Conservation (phyloP, 371 early-diverging fungal genomes). For the Mucor mucedo region DNA sequence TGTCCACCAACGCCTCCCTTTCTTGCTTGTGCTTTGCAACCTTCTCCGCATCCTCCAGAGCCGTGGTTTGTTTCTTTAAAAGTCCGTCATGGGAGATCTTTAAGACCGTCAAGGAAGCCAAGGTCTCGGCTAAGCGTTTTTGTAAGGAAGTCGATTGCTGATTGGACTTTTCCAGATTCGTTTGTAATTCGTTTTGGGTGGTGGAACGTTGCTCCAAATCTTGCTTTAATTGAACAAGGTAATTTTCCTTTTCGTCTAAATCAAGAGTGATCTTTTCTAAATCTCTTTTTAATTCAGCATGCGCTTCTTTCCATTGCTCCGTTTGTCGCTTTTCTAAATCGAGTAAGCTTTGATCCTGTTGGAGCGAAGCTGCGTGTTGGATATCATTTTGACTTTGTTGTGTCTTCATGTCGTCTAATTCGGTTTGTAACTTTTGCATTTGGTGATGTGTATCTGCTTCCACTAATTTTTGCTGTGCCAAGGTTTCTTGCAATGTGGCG, state of each 20-base stretch:
- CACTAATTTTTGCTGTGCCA: not conserved
- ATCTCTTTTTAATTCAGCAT: conserved; percentile 11
- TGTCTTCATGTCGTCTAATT: conserved; percentile 7
- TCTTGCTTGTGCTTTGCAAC: not conserved
- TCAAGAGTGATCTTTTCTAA: conserved; percentile 13
- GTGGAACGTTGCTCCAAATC: not conserved
- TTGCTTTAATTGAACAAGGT: conserved; percentile 7
- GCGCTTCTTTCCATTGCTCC: conserved; percentile 14
- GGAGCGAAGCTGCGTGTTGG: not conserved
- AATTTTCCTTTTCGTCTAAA: conserved; percentile 15
- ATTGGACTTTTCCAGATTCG: conserved; percentile 9
- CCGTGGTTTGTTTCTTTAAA: conserved; percentile 5
- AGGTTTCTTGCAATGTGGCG: conserved; percentile 14
- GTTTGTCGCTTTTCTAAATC: conserved; percentile 12
- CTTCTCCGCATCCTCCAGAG: not conserved
- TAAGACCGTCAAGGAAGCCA: conserved; percentile 21
- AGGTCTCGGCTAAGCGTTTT: conserved; percentile 19
- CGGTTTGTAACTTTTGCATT: conserved; percentile 13
- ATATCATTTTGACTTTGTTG: not conserved
- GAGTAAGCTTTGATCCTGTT: not conserved
- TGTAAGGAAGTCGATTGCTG: conserved; percentile 10
- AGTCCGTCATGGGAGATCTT: conserved; percentile 22
- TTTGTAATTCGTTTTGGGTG: not conserved
- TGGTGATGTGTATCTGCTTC: not conserved
- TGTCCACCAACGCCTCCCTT: not conserved